Evolutionary conservation across 2,329 filamentous ascomycete species (phyloP).

Genomic region (Fusarium sp.): DNA sequence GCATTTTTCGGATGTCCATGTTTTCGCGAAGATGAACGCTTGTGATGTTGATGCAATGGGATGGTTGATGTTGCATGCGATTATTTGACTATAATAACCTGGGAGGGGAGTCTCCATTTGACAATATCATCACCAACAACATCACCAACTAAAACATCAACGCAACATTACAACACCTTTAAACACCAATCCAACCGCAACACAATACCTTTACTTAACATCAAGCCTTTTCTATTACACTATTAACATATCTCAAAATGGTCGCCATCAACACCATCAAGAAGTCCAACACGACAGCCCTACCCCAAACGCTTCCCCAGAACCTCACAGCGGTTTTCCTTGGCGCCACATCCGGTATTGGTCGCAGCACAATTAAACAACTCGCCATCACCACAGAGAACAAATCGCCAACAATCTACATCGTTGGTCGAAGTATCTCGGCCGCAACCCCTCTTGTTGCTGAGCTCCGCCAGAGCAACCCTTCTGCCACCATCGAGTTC

Average conservation of each 20-base stretch:
- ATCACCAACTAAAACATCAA: background rate
- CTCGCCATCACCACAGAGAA: slow-evolving; percentile 20
- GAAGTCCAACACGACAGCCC: slow-evolving; percentile 18
- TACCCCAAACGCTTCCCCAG: background rate
- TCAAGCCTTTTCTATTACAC: too few relatives aligned
- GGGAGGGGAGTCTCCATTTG: background rate
- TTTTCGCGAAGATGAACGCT: slow-evolving; percentile 7
- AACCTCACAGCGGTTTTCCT: slow-evolving; percentile 36
- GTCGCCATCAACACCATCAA: slow-evolving; percentile 29
- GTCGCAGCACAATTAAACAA: slow-evolving; percentile 29
- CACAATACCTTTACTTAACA: background rate
- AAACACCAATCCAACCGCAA: background rate
- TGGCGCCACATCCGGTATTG: slow-evolving; percentile 40
- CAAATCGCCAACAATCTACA: slow-evolving; percentile 50
- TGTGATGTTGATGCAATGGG: background rate
- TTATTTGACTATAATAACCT: slow-evolving; percentile 1
- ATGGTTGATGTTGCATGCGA: background rate
- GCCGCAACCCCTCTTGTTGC: slow-evolving; percentile 55
- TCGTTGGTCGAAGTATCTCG: slow-evolving; percentile 60
- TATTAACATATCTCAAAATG: slow-evolving; percentile 7
- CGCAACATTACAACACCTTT: background rate
- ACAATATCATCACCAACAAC: background rate
- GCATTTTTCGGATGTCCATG: slow-evolving; percentile 20
- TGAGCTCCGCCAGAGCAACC: slow-evolving; percentile 59
- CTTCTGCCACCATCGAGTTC: slow-evolving; percentile 60